Percentiles rank a stretch among this genome's conserved stretches.
Conservation (phyloP, 2,329 filamentous ascomycete genomes). For the Verruconis gallopava region DNA sequence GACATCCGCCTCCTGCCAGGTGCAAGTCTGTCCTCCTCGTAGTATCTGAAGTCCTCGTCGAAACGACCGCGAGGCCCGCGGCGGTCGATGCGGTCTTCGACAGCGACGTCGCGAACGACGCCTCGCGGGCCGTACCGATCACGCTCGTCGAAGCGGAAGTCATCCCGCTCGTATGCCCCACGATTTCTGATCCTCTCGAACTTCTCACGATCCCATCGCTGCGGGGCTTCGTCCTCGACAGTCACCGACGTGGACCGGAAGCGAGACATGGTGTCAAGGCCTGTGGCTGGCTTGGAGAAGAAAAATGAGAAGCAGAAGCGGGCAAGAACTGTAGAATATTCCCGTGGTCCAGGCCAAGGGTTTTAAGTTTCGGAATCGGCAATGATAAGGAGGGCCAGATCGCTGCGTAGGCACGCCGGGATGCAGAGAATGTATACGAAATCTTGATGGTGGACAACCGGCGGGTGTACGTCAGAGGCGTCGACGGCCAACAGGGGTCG, state of each 20-base stretch:
- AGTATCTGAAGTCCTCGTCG: slow-evolving; percentile 41
- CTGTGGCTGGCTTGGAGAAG: too few relatives aligned
- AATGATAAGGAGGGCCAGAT: too few relatives aligned
- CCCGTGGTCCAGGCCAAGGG: too few relatives aligned
- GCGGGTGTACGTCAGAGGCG: too few relatives aligned
- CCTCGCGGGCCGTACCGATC: slow-evolving; percentile 27
- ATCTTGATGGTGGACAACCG: too few relatives aligned
- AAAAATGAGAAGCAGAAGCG: too few relatives aligned
- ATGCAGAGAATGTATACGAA: too few relatives aligned
- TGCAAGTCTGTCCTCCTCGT: slow-evolving; percentile 42
- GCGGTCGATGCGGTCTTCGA: slow-evolving; percentile 31
- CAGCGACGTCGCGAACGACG: slow-evolving; percentile 27
- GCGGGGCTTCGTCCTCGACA: slow-evolving; percentile 1
- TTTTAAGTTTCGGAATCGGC: too few relatives aligned
- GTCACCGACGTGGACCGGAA: slow-evolving; percentile 5
- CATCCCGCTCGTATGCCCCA: slow-evolving; percentile 21
- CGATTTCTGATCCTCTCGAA: slow-evolving; percentile 32
- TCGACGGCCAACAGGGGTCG: too few relatives aligned
- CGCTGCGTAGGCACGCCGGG: too few relatives aligned
- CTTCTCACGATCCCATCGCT: slow-evolving; percentile 36
- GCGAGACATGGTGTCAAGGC: slow-evolving; percentile 7
- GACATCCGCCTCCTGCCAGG: slow-evolving; percentile 25
- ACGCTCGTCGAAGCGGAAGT: slow-evolving; percentile 30
- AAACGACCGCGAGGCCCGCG: slow-evolving; percentile 24
- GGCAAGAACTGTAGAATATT: too few relatives aligned